phyloP scores from a whole-genome alignment of 495 filamentous ascomycete genomes.

The Aspergillus cavernicola region DNA sequence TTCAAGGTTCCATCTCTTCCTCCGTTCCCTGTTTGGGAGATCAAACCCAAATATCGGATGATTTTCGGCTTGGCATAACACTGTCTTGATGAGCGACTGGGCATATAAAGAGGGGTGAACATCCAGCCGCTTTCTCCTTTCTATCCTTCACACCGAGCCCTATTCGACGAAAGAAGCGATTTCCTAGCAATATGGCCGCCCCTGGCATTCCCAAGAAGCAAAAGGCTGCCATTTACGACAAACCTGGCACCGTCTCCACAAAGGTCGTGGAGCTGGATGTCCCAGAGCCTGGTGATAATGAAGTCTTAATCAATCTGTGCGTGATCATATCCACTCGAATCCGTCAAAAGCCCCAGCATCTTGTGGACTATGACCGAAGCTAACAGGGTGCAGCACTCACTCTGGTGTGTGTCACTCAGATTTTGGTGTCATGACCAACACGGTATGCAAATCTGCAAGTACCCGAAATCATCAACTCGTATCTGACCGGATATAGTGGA shows the following conservation, averaged over 20 bases:
- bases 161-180: not conserved
- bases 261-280: constrained; percentile 63
- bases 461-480: not conserved
- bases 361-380: not conserved
- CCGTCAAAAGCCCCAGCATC: not conserved
- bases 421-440: constrained; percentile 57
- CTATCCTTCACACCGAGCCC: not conserved
- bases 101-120: not conserved
- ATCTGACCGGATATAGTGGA: constrained; percentile 38
- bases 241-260: constrained; percentile 65
- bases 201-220: constrained; percentile 56
- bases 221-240: constrained; percentile 67
- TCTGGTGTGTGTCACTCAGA: constrained; percentile 72
- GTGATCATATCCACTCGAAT: constrained; percentile 6
- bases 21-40: not conserved
- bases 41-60: not conserved
- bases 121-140: not conserved
- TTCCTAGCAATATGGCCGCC: constrained; percentile 6
- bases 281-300: constrained; percentile 59
- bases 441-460: constrained; percentile 21
- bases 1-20: not conserved
- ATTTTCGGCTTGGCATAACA: not conserved
- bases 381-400: constrained; percentile 49
- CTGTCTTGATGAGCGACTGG: not conserved
- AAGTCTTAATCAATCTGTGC: constrained; percentile 65